phyloP scores from a whole-genome alignment of 2,329 filamentous ascomycete genomes.

The Neoarthrinium moseri region DNA sequence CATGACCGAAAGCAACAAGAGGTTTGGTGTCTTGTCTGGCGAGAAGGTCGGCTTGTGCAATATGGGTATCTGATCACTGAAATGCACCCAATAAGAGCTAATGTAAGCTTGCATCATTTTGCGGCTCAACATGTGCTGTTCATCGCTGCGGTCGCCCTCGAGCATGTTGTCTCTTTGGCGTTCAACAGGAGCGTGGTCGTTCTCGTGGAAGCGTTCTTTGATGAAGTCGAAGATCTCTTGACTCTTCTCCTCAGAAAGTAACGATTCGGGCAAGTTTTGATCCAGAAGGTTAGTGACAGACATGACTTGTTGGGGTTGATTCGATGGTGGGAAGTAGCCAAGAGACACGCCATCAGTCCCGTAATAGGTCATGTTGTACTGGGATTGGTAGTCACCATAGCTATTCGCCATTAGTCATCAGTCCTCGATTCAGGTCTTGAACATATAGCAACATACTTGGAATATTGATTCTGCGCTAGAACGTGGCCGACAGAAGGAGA shows the following conservation, averaged over 20 bases:
- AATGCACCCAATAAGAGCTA: slow-evolving; percentile 90
- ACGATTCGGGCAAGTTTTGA: slow-evolving; percentile 73
- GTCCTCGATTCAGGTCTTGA: no score
- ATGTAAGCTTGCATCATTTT: slow-evolving; percentile 97
- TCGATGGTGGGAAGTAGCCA: slow-evolving; percentile 56
- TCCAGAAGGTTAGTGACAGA: slow-evolving; percentile 84
- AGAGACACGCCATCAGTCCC: slow-evolving; percentile 45
- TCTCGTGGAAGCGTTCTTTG: slow-evolving; percentile 76
- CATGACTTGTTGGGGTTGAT: slow-evolving; percentile 75
- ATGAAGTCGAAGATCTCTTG: slow-evolving; percentile 82
- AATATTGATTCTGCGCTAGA: slow-evolving; percentile 41
- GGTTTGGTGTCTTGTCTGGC: slow-evolving; percentile 79
- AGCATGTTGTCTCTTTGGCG: slow-evolving; percentile 75
- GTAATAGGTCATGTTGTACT: slow-evolving; percentile 50
- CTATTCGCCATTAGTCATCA: no score
- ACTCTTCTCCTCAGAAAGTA: slow-evolving; percentile 84
- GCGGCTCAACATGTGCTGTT: slow-evolving; percentile 70
- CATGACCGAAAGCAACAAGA: slow-evolving; percentile 86
- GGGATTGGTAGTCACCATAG: slow-evolving; percentile 51
- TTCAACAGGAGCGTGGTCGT: slow-evolving; percentile 69
- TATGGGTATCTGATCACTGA: slow-evolving; percentile 92
- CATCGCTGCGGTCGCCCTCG: slow-evolving; percentile 70
- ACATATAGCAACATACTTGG: slow-evolving; percentile 54
- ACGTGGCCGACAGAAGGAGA: slow-evolving; percentile 52
- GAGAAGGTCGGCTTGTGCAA: slow-evolving; percentile 92